Conservation (phyloP, 352 stramenopile genomes). For the Globisporangium spiculum region DNA sequence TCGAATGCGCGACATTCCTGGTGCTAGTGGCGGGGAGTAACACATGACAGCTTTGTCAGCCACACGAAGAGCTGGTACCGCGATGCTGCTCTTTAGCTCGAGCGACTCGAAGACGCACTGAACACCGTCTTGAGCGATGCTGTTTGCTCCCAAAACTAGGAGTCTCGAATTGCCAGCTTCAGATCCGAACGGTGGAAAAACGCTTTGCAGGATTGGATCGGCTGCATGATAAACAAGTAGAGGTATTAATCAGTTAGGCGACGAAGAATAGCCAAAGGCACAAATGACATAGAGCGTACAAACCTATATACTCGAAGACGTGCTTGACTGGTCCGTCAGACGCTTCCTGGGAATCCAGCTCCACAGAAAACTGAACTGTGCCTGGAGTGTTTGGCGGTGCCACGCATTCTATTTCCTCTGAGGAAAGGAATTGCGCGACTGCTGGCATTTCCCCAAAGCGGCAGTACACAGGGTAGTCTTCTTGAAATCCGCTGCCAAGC, state of each 20-base stretch:
- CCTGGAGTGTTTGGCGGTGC: slow-evolving; percentile 4
- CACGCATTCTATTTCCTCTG: neutral
- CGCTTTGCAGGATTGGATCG: slow-evolving; percentile 9
- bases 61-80: slow-evolving; percentile 6
- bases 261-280: neutral
- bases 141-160: slow-evolving; percentile 6
- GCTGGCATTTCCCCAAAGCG: neutral
- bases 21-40: slow-evolving; percentile 4
- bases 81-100: neutral
- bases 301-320: slow-evolving; percentile 18
- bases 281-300: neutral
- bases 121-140: slow-evolving; percentile 9
- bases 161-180: slow-evolving; percentile 2
- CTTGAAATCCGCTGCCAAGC: slow-evolving; percentile 6
- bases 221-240: neutral
- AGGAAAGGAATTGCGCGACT: slow-evolving; percentile 7
- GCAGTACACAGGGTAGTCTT: neutral
- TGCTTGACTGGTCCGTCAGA: neutral
- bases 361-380: neutral
- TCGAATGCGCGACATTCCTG: slow-evolving; percentile 1
- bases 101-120: slow-evolving; percentile 12
- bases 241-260: neutral
- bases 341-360: neutral
- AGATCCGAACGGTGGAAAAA: slow-evolving; percentile 13
- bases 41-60: slow-evolving; percentile 7